A percentile compares a stretch with the other conserved stretches of the same genome.
phyloP scores from a whole-genome alignment of 2,329 filamentous ascomycete genomes.

The Fusarium ramigenum region DNA sequence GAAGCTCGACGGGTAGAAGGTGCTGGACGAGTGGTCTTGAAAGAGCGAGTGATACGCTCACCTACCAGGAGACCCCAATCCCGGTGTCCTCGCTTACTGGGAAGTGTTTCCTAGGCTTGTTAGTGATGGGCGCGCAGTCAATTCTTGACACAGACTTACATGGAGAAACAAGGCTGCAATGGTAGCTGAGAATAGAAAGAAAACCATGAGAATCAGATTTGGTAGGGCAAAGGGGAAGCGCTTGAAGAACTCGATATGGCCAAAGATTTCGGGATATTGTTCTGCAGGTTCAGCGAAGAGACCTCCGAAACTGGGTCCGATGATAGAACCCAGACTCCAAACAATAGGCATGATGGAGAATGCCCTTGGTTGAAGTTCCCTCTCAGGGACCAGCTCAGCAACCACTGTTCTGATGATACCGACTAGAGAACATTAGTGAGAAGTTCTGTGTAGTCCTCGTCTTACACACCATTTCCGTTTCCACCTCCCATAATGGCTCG shows the following conservation, averaged over 20 bases:
- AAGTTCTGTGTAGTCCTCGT: neutral
- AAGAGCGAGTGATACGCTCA: slow-evolving; percentile 64
- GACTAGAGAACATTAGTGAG: slow-evolving; percentile 55
- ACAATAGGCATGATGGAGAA: slow-evolving; percentile 94
- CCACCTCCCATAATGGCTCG: slow-evolving; percentile 82
- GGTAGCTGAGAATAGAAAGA: slow-evolving; percentile 81
- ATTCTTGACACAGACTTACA: slow-evolving; percentile 48
- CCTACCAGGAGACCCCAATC: slow-evolving; percentile 84
- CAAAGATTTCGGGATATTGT: slow-evolving; percentile 77
- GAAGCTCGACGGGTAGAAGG: slow-evolving; percentile 54
- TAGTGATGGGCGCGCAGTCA: neutral
- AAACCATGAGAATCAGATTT: slow-evolving; percentile 77
- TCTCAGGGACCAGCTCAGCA: slow-evolving; percentile 90
- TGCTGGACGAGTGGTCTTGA: slow-evolving; percentile 39
- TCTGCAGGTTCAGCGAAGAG: slow-evolving; percentile 83
- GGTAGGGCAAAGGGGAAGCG: slow-evolving; percentile 85
- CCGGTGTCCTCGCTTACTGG: slow-evolving; percentile 69
- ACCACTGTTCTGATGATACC: slow-evolving; percentile 93
- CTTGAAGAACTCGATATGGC: slow-evolving; percentile 72
- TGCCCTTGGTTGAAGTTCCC: slow-evolving; percentile 84
- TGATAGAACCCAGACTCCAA: slow-evolving; percentile 87
- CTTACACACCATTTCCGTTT: slow-evolving; percentile 78
- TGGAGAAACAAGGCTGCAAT: slow-evolving; percentile 82
- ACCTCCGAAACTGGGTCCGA: slow-evolving; percentile 88
- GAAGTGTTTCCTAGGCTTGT: slow-evolving; percentile 76